Percentiles rank a stretch among this genome's conserved stretches.
Evolutionary conservation across 2,329 filamentous ascomycete genomes (phyloP).

Genomic region (Parastagonospora nodorum): DNA sequence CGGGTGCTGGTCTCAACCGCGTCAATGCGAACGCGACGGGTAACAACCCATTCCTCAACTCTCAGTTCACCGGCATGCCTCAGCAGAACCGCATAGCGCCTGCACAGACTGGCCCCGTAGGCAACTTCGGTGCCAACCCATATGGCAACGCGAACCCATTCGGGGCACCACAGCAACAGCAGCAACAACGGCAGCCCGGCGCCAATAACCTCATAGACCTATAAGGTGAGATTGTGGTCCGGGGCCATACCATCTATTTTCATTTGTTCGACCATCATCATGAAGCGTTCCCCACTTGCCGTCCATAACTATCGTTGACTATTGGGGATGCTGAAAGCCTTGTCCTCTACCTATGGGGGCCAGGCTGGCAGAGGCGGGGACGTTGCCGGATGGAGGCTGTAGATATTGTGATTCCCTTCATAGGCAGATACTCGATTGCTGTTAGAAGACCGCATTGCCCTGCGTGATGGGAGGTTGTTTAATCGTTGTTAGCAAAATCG

Average conservation of each 20-base stretch:
- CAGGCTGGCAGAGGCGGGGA: slow-evolving; percentile 2
- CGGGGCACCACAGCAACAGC: slow-evolving; percentile 54
- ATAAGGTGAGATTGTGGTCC: slow-evolving; percentile 31
- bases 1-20: slow-evolving; percentile 76
- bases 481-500: no score
- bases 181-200: slow-evolving; percentile 50
- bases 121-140: slow-evolving; percentile 51
- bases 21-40: slow-evolving; percentile 72
- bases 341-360: slow-evolving; percentile 6
- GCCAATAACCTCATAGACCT: slow-evolving; percentile 67
- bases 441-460: no score
- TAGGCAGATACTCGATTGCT: slow-evolving; percentile 1
- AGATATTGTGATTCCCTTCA: slow-evolving; percentile 23
- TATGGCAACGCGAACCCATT: slow-evolving; percentile 61
- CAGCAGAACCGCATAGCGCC: slow-evolving; percentile 54
- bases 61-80: slow-evolving; percentile 76
- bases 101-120: slow-evolving; percentile 58
- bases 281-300: slow-evolving; percentile 15
- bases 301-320: slow-evolving; percentile 13
- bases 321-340: slow-evolving; percentile 19
- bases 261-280: slow-evolving; percentile 27
- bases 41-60: slow-evolving; percentile 87
- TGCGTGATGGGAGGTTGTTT: no score
- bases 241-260: slow-evolving; percentile 5
- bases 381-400: slow-evolving; percentile 9